phyloP scores from a whole-genome alignment of 176 grass and related monocot species.

The Ensete glaucum region DNA sequence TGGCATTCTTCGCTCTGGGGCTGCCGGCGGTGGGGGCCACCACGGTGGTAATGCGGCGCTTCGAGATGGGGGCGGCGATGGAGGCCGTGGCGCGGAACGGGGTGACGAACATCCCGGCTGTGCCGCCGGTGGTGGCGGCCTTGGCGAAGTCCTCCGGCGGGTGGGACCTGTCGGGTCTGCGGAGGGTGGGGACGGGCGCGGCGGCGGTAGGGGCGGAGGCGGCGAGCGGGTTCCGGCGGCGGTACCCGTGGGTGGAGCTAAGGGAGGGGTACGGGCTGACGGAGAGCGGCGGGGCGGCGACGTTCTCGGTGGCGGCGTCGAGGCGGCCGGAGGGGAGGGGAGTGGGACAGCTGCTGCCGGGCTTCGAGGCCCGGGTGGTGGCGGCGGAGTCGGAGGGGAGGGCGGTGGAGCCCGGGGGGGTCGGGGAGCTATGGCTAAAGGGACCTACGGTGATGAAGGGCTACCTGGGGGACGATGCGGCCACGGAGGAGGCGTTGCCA shows the following conservation, averaged over 20 bases:
- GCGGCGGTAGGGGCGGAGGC: not conserved
- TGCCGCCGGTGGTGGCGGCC: constrained; percentile 5
- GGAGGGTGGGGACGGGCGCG: constrained; percentile 9
- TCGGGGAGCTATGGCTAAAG: constrained; percentile 21
- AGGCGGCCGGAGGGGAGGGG: constrained; percentile 3
- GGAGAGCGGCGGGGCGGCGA: not conserved
- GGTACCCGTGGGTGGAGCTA: constrained; percentile 20
- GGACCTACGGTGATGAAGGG: constrained; percentile 11
- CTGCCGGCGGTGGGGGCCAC: constrained; percentile 10
- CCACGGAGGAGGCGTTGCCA: constrained; percentile 19
- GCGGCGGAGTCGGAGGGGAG: not conserved
- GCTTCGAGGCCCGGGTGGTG: constrained; percentile 9
- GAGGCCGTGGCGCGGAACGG: constrained; percentile 7
- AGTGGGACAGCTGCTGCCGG: constrained; percentile 12
- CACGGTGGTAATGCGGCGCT: constrained; percentile 6
- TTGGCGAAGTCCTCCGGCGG: not conserved
- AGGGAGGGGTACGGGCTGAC: constrained; percentile 25
- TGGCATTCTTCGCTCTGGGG: constrained; percentile 19
- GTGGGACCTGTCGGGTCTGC: constrained; percentile 9
- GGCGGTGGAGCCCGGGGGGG: constrained; percentile 8
- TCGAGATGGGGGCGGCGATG: constrained; percentile 5
- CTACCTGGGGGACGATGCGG: constrained; percentile 26
- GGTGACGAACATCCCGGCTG: constrained; percentile 29
- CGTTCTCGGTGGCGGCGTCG: not conserved
- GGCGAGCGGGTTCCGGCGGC: constrained; percentile 7